Conservation (phyloP, 1,284 basidiomycete genomes). For the Tilletia walkeri region DNA sequence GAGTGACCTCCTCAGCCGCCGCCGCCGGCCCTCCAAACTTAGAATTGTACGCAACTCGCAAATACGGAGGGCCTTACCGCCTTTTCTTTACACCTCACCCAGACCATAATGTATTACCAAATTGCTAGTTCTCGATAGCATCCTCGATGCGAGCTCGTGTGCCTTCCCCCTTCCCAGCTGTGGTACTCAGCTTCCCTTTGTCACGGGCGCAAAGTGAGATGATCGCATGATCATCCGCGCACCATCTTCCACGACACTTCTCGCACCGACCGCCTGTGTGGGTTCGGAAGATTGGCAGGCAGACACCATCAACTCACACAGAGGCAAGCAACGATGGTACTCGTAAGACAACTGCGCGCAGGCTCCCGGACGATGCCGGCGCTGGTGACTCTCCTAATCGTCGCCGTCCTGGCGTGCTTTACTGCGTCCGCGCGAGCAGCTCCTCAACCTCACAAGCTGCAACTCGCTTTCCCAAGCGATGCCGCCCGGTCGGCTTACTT, state of each 20-base stretch:
- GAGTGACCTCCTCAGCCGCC: too few relatives aligned
- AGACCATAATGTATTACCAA: conserved; percentile 1
- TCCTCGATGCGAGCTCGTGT: not conserved
- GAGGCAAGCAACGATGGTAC: not conserved
- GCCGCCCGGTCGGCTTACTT: not conserved
- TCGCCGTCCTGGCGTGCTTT: conserved; percentile 1
- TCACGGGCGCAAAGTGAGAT: too few relatives aligned
- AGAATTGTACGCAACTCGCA: too few relatives aligned
- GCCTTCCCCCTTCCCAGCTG: too few relatives aligned
- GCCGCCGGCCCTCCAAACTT: too few relatives aligned
- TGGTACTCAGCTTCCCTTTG: too few relatives aligned
- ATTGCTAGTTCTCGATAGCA: not conserved
- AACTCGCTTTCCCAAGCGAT: not conserved
- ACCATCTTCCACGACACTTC: not conserved
- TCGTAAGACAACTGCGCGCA: not conserved
- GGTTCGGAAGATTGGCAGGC: not conserved
- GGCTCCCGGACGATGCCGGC: not conserved
- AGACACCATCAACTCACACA: not conserved
- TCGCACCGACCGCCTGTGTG: not conserved
- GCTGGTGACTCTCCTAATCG: not conserved
- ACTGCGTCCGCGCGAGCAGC: not conserved
- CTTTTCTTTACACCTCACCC: not conserved
- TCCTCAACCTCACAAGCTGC: not conserved
- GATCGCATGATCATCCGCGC: not conserved
- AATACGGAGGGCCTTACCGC: too few relatives aligned